Evolutionary conservation across 345 rosid genomes (phyloP).

Genomic region (Citrus cavaleriei): DNA sequence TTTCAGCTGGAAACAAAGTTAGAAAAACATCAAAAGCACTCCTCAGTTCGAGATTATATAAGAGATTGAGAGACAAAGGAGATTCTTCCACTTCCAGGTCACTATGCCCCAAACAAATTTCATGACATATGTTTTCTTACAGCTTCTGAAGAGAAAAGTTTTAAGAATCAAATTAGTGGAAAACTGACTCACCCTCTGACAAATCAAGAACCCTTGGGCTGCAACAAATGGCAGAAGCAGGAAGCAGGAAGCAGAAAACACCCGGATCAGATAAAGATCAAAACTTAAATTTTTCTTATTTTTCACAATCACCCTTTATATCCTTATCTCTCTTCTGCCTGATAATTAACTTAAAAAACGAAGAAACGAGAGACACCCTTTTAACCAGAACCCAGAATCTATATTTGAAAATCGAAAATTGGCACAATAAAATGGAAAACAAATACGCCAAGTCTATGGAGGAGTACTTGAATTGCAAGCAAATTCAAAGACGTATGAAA

Average conservation of each 20-base stretch:
- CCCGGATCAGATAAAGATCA: conserved; percentile 61
- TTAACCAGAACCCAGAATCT: conserved; percentile 22
- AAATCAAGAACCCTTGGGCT: conserved; percentile 26
- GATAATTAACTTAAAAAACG: neutral
- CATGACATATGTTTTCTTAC: conserved; percentile 24
- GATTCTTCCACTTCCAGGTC: conserved; percentile 32
- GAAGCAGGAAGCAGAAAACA: conserved; percentile 35
- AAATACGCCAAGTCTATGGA: conserved; percentile 22
- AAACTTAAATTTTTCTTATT: conserved; percentile 10
- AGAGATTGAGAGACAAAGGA: conserved; percentile 5
- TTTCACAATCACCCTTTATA: conserved; percentile 9
- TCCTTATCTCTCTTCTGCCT: conserved; percentile 8
- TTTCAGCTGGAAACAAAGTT: conserved; percentile 19
- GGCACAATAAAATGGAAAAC: conserved; percentile 19
- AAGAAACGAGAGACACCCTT: conserved; percentile 25
- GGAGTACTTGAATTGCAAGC: conserved; percentile 40
- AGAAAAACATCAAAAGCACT: conserved; percentile 12
- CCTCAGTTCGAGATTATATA: conserved; percentile 9
- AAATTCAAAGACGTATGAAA: conserved; percentile 12
- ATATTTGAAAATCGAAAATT: conserved; percentile 10
- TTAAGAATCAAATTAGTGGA: conserved; percentile 30
- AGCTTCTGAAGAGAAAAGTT: conserved; percentile 15
- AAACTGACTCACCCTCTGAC: conserved; percentile 43
- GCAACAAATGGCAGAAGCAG: conserved; percentile 28
- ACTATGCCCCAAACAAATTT: conserved; percentile 26